Evolutionary conservation across 2,329 filamentous ascomycete genomes (phyloP).

Genomic region (Verticillium alfalfae): DNA sequence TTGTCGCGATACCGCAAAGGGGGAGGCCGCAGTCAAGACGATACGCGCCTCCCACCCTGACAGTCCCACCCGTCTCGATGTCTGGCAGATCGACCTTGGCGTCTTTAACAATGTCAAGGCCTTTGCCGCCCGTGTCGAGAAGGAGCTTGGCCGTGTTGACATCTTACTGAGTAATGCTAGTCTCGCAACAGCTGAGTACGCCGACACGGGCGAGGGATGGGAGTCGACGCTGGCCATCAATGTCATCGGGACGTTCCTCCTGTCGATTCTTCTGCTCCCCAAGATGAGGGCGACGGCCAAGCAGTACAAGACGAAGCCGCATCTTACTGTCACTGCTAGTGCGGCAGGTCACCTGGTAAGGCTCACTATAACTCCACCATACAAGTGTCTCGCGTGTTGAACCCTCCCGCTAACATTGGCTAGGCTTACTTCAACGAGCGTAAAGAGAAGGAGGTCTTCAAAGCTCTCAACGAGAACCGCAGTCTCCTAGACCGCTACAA

Average conservation of each 20-base stretch:
- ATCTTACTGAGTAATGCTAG: constrained; percentile 29
- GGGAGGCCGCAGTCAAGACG: constrained; percentile 29
- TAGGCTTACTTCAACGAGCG: constrained; percentile 27
- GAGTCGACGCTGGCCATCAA: constrained; percentile 40
- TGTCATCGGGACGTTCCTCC: constrained; percentile 38
- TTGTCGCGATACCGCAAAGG: constrained; percentile 31
- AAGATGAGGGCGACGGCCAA: constrained; percentile 27
- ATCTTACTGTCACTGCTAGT: not conserved
- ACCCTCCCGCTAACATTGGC: not conserved
- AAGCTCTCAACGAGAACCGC: constrained; percentile 20
- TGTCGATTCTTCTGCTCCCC: constrained; percentile 37
- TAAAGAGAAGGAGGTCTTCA: constrained; percentile 22
- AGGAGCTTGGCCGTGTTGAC: constrained; percentile 27
- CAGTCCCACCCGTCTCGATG: constrained; percentile 21
- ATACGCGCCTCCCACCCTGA: constrained; percentile 23
- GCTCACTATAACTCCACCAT: not conserved
- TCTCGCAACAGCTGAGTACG: constrained; percentile 13
- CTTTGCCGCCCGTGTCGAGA: constrained; percentile 26
- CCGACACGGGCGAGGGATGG: constrained; percentile 26
- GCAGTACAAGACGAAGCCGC: constrained; percentile 7
- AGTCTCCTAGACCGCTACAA: constrained; percentile 26
- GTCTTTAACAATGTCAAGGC: constrained; percentile 14
- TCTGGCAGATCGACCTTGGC: constrained; percentile 38
- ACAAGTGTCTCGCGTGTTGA: not conserved
- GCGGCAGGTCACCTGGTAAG: not conserved